Conservation (phyloP, 108 stramenopile species). For the Tribonema minus region DNA sequence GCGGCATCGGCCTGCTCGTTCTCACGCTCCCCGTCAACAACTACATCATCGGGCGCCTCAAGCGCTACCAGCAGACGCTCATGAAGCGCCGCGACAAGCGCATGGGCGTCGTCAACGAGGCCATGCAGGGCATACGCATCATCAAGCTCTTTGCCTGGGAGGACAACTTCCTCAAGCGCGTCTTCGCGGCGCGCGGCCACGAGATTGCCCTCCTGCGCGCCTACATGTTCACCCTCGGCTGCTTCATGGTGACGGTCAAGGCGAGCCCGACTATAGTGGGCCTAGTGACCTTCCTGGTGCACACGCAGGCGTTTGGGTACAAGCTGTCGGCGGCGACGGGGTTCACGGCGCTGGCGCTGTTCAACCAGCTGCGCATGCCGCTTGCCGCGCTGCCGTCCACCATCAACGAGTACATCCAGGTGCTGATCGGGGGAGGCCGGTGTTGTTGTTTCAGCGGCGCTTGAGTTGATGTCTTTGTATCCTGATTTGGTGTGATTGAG, state of each 20-base stretch:
- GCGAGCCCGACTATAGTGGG: constrained; percentile 10
- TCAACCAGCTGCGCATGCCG: constrained; percentile 89
- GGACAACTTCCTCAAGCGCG: constrained; percentile 44
- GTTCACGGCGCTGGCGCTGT: constrained; percentile 78
- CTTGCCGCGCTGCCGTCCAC: constrained; percentile 59
- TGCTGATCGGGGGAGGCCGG: neutral
- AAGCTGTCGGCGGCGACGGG: constrained; percentile 60
- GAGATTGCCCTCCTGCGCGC: constrained; percentile 29
- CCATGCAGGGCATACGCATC: constrained; percentile 53
- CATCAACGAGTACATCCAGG: constrained; percentile 44
- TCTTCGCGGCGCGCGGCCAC: neutral
- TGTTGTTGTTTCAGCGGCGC: neutral
- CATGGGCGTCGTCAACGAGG: constrained; percentile 44
- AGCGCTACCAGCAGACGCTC: constrained; percentile 31
- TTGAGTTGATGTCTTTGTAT: neutral
- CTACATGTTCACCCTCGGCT: constrained; percentile 41
- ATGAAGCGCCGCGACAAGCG: constrained; percentile 45
- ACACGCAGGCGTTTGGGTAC: constrained; percentile 34
- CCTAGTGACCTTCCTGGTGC: constrained; percentile 27
- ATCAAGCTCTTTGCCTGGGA: constrained; percentile 62
- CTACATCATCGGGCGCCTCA: constrained; percentile 9
- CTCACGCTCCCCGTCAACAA: constrained; percentile 39
- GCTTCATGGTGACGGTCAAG: constrained; percentile 43
- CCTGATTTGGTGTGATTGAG: neutral
- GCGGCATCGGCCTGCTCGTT: constrained; percentile 25